Conservation (phyloP, 176 grass and related monocot species). For the Alopecurus myosuroides region DNA sequence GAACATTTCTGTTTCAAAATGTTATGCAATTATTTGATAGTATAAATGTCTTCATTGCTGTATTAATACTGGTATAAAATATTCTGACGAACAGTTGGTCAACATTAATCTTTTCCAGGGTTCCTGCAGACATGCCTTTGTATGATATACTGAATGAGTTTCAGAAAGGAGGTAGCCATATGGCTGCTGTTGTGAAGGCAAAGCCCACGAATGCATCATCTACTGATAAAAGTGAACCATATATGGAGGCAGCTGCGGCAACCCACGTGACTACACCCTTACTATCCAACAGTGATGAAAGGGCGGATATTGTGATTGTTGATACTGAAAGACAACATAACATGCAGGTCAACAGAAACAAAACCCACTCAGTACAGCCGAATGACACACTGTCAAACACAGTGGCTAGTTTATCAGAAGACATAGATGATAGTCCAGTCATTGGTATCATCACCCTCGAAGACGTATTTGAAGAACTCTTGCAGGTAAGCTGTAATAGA, state of each 20-base stretch:
- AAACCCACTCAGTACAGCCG: constrained; percentile 11
- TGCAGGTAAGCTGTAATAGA: constrained; percentile 55
- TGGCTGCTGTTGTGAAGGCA: constrained; percentile 94
- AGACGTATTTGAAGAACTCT: constrained; percentile 98
- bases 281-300: constrained; percentile 62
- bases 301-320: constrained; percentile 45
- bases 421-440: constrained; percentile 88
- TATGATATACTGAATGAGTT: constrained; percentile 99
- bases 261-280: constrained; percentile 49
- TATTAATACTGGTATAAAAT: constrained; percentile 19
- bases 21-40: background rate
- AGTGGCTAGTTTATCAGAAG: constrained; percentile 53
- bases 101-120: constrained; percentile 54
- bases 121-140: constrained; percentile 96
- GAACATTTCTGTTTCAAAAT: background rate
- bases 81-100: constrained; percentile 7
- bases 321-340: constrained; percentile 62
- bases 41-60: background rate
- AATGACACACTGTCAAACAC: constrained; percentile 40
- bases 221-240: constrained; percentile 46
- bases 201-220: constrained; percentile 47
- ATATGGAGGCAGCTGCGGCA: constrained; percentile 28
- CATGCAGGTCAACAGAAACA: constrained; percentile 52
- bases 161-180: constrained; percentile 99
- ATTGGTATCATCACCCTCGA: constrained; percentile 99